A percentile compares a stretch with the other conserved stretches of the same genome.
Evolutionary conservation across 305 asterid species (phyloP).

Genomic region (Solanum aculeatissimum): DNA sequence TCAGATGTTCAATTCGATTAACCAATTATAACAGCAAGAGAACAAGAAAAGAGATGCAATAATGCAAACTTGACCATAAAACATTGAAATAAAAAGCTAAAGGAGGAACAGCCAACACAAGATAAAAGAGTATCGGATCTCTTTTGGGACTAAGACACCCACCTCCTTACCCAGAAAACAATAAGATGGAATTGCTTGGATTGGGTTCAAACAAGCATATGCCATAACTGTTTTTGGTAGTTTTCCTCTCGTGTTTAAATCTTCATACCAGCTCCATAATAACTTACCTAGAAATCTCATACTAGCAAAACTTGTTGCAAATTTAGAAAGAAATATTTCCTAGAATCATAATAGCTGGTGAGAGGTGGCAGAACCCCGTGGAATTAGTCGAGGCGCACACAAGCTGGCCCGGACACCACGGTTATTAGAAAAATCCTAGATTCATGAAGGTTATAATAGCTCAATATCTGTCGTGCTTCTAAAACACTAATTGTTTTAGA

Average conservation of each 20-base stretch:
- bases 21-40: neutral
- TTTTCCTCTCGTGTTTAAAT: neutral
- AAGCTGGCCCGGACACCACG: neutral
- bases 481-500: neutral
- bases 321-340: neutral
- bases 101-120: neutral
- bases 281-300: neutral
- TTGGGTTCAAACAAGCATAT: neutral
- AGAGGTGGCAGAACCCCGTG: neutral
- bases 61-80: neutral
- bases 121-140: neutral
- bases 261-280: neutral
- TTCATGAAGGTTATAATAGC: neutral
- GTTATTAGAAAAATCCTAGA: neutral
- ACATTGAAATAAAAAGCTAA: neutral
- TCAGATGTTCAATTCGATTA: neutral
- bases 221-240: neutral
- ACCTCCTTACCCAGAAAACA: neutral
- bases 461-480: neutral
- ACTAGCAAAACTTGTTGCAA: neutral
- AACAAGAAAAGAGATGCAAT: neutral
- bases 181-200: neutral
- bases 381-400: neutral
- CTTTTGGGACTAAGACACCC: neutral
- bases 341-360: neutral